Percentiles rank a stretch among this genome's conserved stretches.
These are phyloP conservation scores for Cucurbita ficifolia DNA, from an alignment of 306 rosid genomes.

Conservation along the genomic window DNA sequence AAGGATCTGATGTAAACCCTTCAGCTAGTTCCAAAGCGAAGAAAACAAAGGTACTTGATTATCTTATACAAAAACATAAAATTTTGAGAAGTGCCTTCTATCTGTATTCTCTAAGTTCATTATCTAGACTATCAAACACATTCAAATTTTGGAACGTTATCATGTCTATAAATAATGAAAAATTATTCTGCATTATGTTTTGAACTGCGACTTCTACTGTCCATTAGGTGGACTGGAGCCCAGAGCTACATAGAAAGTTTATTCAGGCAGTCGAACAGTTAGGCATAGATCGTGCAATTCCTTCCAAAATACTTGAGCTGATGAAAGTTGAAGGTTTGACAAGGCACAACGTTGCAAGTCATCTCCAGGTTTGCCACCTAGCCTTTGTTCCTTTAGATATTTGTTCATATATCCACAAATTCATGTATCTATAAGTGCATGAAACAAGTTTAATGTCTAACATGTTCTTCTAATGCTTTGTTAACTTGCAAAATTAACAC, in stretches of 20 bases:
- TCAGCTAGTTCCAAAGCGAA: slow-evolving; percentile 36
- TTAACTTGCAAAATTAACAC: not conserved
- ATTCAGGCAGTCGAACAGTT: slow-evolving; percentile 78
- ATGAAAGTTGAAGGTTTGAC: slow-evolving; percentile 88
- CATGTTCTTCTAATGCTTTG: not conserved
- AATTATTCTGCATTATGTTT: too few species aligned
- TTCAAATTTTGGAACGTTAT: too few species aligned
- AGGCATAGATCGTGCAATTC: slow-evolving; percentile 94
- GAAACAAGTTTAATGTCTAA: too few species aligned
- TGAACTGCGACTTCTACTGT: not conserved
- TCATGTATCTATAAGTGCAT: too few species aligned
- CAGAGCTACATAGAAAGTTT: slow-evolving; percentile 69
- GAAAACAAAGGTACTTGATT: slow-evolving; percentile 56
- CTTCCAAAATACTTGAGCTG: slow-evolving; percentile 84
- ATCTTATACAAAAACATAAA: not conserved
- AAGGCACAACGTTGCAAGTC: slow-evolving; percentile 95
- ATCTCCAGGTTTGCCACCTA: slow-evolving; percentile 67
- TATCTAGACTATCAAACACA: too few species aligned
- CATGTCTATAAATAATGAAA: too few species aligned
- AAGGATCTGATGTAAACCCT: slow-evolving; percentile 17
- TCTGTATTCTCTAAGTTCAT: not conserved
- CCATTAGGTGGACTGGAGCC: slow-evolving; percentile 80
- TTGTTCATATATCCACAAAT: too few species aligned
- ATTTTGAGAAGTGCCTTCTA: not conserved
- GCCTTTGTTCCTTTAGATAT: not conserved